phyloP scores from a whole-genome alignment of 768 basidiomycete genomes.

The Cystofilobasidium macerans region DNA sequence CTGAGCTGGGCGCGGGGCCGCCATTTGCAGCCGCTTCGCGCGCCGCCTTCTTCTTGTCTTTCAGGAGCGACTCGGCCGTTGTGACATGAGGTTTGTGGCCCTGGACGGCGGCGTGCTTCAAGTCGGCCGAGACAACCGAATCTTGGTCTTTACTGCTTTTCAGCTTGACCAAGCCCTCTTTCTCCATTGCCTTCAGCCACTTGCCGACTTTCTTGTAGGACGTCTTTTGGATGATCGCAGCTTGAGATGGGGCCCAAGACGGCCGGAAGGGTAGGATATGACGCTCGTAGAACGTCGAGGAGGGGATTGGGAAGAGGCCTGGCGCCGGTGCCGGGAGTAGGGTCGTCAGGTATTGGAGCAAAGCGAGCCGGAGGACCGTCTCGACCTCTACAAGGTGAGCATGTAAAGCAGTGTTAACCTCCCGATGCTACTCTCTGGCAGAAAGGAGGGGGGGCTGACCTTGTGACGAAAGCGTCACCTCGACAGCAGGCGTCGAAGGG shows the following conservation, averaged over 20 bases:
- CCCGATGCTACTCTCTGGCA: background rate
- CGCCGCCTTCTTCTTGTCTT: conserved; percentile 51
- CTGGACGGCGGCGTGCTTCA: conserved; percentile 4
- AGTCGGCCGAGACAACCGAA: conserved; percentile 29
- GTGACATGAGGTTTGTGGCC: conserved; percentile 39
- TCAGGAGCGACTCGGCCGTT: conserved; percentile 55
- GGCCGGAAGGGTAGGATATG: conserved; percentile 73
- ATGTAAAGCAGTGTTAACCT: background rate
- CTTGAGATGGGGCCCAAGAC: conserved; percentile 45
- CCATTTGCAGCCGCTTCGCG: conserved; percentile 44
- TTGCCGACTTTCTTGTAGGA: conserved; percentile 66
- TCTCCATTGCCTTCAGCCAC: conserved; percentile 68
- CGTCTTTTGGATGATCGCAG: conserved; percentile 56
- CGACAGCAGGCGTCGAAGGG: background rate
- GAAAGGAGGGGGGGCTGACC: background rate
- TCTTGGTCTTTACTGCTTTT: conserved; percentile 49
- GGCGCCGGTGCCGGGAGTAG: conserved; percentile 37
- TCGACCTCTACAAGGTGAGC: conserved; percentile 47
- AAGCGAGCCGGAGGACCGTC: conserved; percentile 49
- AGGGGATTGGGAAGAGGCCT: conserved; percentile 55
- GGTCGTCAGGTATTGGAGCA: conserved; percentile 55
- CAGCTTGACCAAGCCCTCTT: conserved; percentile 57
- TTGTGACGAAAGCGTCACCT: background rate
- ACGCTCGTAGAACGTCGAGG: conserved; percentile 62
- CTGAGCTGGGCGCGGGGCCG: background rate